These are phyloP conservation scores for Ceratorhiza oryzae-sativae DNA, from an alignment of 1,284 basidiomycete genomes.

Conservation along the genomic window DNA sequence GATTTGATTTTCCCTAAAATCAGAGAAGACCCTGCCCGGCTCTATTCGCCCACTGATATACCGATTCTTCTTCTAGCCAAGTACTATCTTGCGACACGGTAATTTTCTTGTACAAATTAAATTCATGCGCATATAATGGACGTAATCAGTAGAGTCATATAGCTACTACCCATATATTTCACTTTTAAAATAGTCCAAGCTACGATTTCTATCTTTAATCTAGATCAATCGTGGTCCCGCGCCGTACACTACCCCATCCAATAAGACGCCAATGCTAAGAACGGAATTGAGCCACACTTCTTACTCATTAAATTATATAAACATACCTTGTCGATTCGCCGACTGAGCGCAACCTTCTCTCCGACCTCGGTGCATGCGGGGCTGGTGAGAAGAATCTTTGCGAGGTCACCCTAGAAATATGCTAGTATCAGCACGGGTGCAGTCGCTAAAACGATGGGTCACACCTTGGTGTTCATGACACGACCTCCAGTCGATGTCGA, in stretches of 20 bases:
- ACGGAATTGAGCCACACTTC: not conserved
- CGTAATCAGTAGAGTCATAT: no score
- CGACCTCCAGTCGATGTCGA: conserved; percentile 94
- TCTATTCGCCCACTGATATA: no score
- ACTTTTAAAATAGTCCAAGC: no score
- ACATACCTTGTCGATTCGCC: conserved; percentile 96
- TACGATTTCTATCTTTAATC: conserved; percentile 29
- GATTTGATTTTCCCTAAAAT: no score
- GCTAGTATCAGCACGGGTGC: no score
- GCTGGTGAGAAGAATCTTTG: conserved; percentile 89
- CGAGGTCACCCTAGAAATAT: conserved; percentile 75
- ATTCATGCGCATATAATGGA: no score
- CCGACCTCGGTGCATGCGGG: conserved; percentile 94
- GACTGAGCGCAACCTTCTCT: conserved; percentile 92
- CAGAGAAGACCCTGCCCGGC: no score
- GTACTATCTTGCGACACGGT: no score
- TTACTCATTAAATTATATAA: not conserved
- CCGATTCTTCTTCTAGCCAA: no score
- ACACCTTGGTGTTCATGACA: conserved; percentile 82
- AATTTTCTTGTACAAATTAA: no score
- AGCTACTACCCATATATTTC: no score
- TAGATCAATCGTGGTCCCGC: conserved; percentile 61
- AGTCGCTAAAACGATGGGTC: no score
- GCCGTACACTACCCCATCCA: conserved; percentile 69
- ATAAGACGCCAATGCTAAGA: conserved; percentile 77